Conservation (phyloP, 495 filamentous ascomycete genomes). For the Penicillium odoratum region DNA sequence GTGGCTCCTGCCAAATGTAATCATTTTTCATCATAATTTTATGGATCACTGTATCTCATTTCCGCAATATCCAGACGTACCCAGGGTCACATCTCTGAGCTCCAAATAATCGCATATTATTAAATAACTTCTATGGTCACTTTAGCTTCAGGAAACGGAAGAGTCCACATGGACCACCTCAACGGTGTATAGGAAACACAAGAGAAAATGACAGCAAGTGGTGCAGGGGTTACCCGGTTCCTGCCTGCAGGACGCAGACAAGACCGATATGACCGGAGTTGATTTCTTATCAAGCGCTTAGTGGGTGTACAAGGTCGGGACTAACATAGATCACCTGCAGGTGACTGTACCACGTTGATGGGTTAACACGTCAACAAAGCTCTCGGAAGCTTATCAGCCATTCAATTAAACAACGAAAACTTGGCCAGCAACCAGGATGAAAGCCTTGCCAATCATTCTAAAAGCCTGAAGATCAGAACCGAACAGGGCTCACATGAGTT, state of each 20-base stretch:
- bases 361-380: conserved; percentile 6
- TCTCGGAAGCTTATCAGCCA: conserved; percentile 3
- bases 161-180: too few relatives aligned
- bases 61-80: too few relatives aligned
- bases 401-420: background rate
- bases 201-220: background rate
- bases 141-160: too few relatives aligned
- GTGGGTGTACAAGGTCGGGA: background rate
- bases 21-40: too few relatives aligned
- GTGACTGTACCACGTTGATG: conserved; percentile 2
- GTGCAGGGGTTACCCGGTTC: conserved; percentile 15
- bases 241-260: conserved; percentile 17
- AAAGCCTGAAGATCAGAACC: background rate
- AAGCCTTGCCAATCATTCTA: background rate
- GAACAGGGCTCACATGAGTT: background rate
- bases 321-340: background rate
- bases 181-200: background rate
- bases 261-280: conserved; percentile 13
- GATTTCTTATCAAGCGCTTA: background rate
- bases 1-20: background rate
- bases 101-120: too few relatives aligned
- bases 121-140: too few relatives aligned
- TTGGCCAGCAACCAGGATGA: background rate
- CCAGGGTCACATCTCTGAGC: too few relatives aligned
- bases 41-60: too few relatives aligned